A percentile compares a stretch with the other conserved stretches of the same genome.
phyloP scores from a whole-genome alignment of 495 filamentous ascomycete genomes.

The Apodospora peruviana region DNA sequence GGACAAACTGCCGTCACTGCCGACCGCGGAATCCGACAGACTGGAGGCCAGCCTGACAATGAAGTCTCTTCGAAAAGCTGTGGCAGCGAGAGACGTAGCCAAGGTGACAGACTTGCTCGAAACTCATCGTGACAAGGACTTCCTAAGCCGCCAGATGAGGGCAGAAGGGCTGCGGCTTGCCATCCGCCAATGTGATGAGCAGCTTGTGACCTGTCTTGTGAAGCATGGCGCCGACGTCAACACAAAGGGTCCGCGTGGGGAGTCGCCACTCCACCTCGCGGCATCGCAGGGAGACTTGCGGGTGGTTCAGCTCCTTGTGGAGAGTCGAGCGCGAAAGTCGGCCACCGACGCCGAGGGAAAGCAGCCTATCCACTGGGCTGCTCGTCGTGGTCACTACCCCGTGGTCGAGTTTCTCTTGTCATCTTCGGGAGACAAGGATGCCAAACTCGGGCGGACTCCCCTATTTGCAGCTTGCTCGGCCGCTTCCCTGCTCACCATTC shows the following conservation, averaged over 20 bases:
- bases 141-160: not conserved
- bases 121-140: not conserved
- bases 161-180: slow-evolving; percentile 1
- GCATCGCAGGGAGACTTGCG: slow-evolving; percentile 8
- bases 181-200: not conserved
- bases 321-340: slow-evolving; percentile 3
- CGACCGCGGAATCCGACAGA: not conserved
- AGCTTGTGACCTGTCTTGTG: slow-evolving; percentile 8
- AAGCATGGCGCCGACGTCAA: slow-evolving; percentile 9
- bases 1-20: not conserved
- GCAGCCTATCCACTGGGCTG: slow-evolving; percentile 8
- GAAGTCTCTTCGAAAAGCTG: not conserved
- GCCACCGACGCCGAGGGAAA: slow-evolving; percentile 1
- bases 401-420: slow-evolving; percentile 7
- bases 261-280: slow-evolving; percentile 12
- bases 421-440: slow-evolving; percentile 2
- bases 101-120: not conserved
- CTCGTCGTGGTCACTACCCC: slow-evolving; percentile 4
- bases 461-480: slow-evolving; percentile 13
- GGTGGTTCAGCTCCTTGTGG: slow-evolving; percentile 13
- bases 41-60: not conserved
- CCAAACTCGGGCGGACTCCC: slow-evolving; percentile 4
- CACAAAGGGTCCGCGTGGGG: slow-evolving; percentile 1
- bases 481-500: slow-evolving; percentile 15
- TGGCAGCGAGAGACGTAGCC: not conserved